Conservation (phyloP, 2,329 filamentous ascomycete genomes). For the Aspergillus ochraceoroseus region DNA sequence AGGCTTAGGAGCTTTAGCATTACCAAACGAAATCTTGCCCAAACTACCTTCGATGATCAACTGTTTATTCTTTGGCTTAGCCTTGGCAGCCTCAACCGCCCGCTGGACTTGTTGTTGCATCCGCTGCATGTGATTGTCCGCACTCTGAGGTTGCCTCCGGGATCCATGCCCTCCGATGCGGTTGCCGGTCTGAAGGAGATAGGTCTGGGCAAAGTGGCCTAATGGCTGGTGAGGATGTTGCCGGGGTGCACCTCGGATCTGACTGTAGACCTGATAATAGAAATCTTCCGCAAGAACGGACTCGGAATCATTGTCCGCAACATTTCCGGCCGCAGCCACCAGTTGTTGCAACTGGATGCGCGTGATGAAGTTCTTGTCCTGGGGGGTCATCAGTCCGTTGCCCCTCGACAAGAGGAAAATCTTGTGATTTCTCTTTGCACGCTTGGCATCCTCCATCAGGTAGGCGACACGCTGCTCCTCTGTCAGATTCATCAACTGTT, state of each 20-base stretch:
- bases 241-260: constrained; percentile 82
- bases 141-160: constrained; percentile 70
- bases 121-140: constrained; percentile 94
- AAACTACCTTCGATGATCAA: constrained; percentile 92
- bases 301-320: constrained; percentile 73
- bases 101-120: constrained; percentile 99
- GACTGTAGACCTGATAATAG: constrained; percentile 95
- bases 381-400: constrained; percentile 96
- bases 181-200: constrained; percentile 89
- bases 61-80: constrained; percentile 95
- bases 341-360: constrained; percentile 96
- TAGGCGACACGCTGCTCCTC: constrained; percentile 81
- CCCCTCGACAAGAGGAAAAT: constrained; percentile 89
- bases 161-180: constrained; percentile 63
- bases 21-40: constrained; percentile 98
- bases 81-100: constrained; percentile 94
- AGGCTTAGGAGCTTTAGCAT: constrained; percentile 93
- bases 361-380: constrained; percentile 99
- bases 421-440: constrained; percentile 97
- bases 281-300: constrained; percentile 86
- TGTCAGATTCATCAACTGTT: constrained; percentile 69
- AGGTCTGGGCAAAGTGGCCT: constrained; percentile 95
- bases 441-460: constrained; percentile 84
- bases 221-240: constrained; percentile 90
- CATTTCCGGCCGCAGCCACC: constrained; percentile 83